phyloP scores from a whole-genome alignment of 495 filamentous ascomycete genomes.

The Aspergillus hancockii region DNA sequence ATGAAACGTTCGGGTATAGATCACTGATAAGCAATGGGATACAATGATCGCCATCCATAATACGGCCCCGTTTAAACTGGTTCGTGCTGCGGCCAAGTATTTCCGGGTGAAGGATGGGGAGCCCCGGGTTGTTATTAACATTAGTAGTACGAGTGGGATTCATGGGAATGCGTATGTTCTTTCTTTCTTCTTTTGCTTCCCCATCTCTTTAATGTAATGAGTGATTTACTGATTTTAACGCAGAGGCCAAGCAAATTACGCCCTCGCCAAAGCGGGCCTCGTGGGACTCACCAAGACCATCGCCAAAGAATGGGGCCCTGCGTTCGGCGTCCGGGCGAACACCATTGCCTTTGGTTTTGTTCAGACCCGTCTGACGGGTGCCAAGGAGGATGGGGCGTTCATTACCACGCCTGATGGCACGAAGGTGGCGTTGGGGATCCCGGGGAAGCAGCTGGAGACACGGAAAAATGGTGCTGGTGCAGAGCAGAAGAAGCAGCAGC shows the following conservation, averaged over 20 bases:
- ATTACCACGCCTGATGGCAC: constrained; percentile 73
- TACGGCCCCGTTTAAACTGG: constrained; percentile 79
- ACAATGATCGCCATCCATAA: constrained; percentile 79
- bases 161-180: constrained; percentile 74
- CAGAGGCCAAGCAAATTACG: constrained; percentile 81
- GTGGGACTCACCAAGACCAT: constrained; percentile 80
- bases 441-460: constrained; percentile 51
- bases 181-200: neutral
- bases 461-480: constrained; percentile 35
- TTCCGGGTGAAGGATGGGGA: constrained; percentile 85
- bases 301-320: constrained; percentile 89
- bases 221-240: neutral
- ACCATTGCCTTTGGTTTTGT: constrained; percentile 83
- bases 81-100: constrained; percentile 76
- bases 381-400: constrained; percentile 78
- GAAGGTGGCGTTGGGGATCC: constrained; percentile 78
- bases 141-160: constrained; percentile 73
- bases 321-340: constrained; percentile 80
- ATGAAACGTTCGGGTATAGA: constrained; percentile 54
- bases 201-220: too few relatives aligned
- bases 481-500: constrained; percentile 12
- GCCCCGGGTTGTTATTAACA: constrained; percentile 77
- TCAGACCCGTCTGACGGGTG: constrained; percentile 71
- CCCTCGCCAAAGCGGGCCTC: constrained; percentile 78
- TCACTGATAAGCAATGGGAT: constrained; percentile 89